These are phyloP conservation scores for Ogataea sp. DNA, from an alignment of 805 yeast species.

Conservation along the genomic window DNA sequence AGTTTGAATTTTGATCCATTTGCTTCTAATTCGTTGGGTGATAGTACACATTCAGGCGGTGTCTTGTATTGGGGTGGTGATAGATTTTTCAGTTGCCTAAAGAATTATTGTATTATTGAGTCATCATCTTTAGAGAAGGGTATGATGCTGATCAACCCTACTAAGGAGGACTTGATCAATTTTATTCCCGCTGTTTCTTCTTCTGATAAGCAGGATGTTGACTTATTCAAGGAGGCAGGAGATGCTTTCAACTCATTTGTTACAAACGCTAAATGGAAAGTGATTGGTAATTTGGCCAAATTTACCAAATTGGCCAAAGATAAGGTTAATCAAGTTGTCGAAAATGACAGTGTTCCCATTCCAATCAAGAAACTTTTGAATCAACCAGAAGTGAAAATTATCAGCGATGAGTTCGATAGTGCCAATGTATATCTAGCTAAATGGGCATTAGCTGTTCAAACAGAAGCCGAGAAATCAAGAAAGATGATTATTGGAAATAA, in stretches of 20 bases:
- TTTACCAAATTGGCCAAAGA: slow-evolving; percentile 60
- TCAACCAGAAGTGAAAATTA: slow-evolving; percentile 71
- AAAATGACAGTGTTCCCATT: slow-evolving; percentile 37
- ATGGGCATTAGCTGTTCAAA: slow-evolving; percentile 93
- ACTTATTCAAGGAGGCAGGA: slow-evolving; percentile 22
- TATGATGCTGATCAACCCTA: slow-evolving; percentile 72
- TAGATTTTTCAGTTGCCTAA: slow-evolving; percentile 54
- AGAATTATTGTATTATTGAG: slow-evolving; percentile 51
- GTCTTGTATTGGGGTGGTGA: slow-evolving; percentile 87
- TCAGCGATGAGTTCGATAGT: slow-evolving; percentile 87
- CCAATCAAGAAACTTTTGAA: slow-evolving; percentile 50
- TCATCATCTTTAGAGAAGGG: slow-evolving; percentile 65
- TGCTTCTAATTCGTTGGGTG: slow-evolving; percentile 36
- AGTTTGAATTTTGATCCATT: slow-evolving; percentile 71
- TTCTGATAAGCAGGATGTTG: slow-evolving; percentile 23
- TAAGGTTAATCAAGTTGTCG: slow-evolving; percentile 52
- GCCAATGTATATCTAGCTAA: slow-evolving; percentile 89
- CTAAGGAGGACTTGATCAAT: slow-evolving; percentile 51
- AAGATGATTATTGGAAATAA: slow-evolving; percentile 48
- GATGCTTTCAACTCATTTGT: slow-evolving; percentile 39
- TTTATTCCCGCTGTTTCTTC: slow-evolving; percentile 37
- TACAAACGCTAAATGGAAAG: slow-evolving; percentile 74
- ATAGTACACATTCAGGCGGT: slow-evolving; percentile 13
- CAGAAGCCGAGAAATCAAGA: slow-evolving; percentile 69
- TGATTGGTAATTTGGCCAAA: slow-evolving; percentile 77